Percentiles rank a stretch among this genome's conserved stretches.
Evolutionary conservation across 495 filamentous ascomycete species (phyloP).

Genomic region (Neurospora terricola): DNA sequence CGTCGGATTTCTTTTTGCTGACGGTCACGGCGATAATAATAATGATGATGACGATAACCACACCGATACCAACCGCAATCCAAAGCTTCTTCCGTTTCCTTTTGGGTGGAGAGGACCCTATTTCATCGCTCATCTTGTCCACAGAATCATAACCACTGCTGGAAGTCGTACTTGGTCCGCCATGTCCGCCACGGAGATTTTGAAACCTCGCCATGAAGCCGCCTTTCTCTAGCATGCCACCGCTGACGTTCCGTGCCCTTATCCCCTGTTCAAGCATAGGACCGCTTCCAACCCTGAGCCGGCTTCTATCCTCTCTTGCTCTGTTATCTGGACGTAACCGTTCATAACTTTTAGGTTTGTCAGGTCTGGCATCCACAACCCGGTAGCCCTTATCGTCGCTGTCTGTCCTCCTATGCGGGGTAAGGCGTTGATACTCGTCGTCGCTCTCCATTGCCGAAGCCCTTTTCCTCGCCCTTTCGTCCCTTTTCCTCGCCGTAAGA

Average conservation of each 20-base stretch:
- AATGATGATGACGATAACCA: slow-evolving; percentile 57
- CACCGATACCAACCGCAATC: slow-evolving; percentile 40
- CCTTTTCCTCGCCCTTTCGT: background rate
- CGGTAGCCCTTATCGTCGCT: background rate
- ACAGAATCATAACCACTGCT: background rate
- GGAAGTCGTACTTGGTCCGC: background rate
- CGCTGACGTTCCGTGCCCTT: background rate
- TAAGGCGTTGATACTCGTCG: slow-evolving; percentile 16
- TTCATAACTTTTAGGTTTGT: background rate
- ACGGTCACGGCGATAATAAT: slow-evolving; percentile 65
- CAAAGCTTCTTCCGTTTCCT: slow-evolving; percentile 3
- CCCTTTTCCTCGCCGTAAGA: background rate
- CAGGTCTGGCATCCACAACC: background rate
- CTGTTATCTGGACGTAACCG: background rate
- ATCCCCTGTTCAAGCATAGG: background rate
- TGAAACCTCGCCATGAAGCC: background rate
- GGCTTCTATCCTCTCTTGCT: background rate
- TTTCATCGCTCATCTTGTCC: background rate
- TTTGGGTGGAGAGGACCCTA: background rate
- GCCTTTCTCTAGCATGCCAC: background rate
- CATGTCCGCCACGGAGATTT: background rate
- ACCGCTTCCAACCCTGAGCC: background rate
- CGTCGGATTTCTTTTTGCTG: slow-evolving; percentile 48
- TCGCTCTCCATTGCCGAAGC: slow-evolving; percentile 8
- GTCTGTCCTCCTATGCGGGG: slow-evolving; percentile 1